Conservation (phyloP, 805 yeast species). For the Kluyveromyces aestuarii region DNA sequence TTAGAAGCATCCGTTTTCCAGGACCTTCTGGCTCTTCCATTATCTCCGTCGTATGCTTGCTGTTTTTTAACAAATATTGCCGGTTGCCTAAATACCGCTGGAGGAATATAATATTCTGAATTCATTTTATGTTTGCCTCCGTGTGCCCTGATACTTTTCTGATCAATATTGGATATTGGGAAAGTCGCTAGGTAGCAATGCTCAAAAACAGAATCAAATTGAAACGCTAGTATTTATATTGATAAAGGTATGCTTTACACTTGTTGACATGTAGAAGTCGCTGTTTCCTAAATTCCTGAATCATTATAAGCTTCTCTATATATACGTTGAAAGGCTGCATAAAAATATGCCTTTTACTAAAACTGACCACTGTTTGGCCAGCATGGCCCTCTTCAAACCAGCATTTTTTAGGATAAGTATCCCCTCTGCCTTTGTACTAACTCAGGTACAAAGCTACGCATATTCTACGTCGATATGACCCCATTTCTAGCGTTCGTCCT, state of each 20-base stretch:
- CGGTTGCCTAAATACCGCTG: conserved; percentile 20
- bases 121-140: not conserved
- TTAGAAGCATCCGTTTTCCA: conserved; percentile 17
- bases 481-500: not conserved
- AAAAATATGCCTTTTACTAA: no score
- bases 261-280: no score
- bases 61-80: conserved; percentile 16
- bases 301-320: no score
- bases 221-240: no score
- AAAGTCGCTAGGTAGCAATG: no score
- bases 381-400: not conserved
- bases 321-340: no score
- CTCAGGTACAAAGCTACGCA: not conserved
- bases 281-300: no score
- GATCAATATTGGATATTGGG: no score
- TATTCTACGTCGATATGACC: not conserved
- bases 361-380: no score
- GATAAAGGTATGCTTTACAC: no score
- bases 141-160: not conserved
- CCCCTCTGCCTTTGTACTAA: no score
- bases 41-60: not conserved
- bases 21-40: conserved; percentile 7
- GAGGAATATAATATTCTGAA: conserved; percentile 17
- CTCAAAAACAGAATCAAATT: no score
- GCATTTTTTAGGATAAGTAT: not conserved